A percentile compares a stretch with the other conserved stretches of the same genome.
Evolutionary conservation across 768 basidiomycete species (phyloP).

Genomic region (Leccinum sublutescens): DNA sequence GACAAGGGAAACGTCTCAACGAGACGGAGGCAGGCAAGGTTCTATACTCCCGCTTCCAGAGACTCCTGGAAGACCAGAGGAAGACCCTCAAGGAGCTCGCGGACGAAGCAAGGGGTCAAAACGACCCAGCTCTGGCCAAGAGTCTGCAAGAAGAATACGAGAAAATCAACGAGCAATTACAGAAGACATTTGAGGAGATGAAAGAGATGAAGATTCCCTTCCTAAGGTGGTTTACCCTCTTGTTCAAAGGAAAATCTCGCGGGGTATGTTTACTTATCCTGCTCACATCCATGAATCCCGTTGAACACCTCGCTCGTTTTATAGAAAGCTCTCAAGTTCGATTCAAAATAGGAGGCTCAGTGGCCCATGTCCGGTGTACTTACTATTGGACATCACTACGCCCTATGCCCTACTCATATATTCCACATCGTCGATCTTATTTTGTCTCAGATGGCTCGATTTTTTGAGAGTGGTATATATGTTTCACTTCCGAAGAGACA

Average conservation of each 20-base stretch:
- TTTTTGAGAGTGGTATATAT: not conserved
- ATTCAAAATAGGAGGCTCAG: not conserved
- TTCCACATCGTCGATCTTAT: not conserved
- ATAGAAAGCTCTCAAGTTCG: conserved; percentile 6
- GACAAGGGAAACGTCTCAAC: conserved; percentile 13
- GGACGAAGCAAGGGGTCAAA: conserved; percentile 14
- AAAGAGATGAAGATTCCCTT: conserved; percentile 18
- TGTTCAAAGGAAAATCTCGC: conserved; percentile 9
- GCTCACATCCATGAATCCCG: not conserved
- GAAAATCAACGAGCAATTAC: conserved; percentile 4
- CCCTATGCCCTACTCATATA: not conserved
- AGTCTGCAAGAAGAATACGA: conserved; percentile 15
- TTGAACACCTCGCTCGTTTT: not conserved
- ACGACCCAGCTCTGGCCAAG: conserved; percentile 10
- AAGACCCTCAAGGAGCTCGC: conserved; percentile 15
- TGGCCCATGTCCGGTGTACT: not conserved
- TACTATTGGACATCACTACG: not conserved
- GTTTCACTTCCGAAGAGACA: not conserved
- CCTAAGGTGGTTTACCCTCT: conserved; percentile 6
- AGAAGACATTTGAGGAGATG: conserved; percentile 24
- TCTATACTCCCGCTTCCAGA: conserved; percentile 17
- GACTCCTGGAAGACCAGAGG: conserved; percentile 18
- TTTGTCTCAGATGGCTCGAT: not conserved
- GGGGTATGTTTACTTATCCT: conserved; percentile 1
- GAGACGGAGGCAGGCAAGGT: conserved; percentile 24